These are phyloP conservation scores for Terfezia claveryi DNA, from an alignment of 495 filamentous ascomycete genomes.

Conservation along the genomic window DNA sequence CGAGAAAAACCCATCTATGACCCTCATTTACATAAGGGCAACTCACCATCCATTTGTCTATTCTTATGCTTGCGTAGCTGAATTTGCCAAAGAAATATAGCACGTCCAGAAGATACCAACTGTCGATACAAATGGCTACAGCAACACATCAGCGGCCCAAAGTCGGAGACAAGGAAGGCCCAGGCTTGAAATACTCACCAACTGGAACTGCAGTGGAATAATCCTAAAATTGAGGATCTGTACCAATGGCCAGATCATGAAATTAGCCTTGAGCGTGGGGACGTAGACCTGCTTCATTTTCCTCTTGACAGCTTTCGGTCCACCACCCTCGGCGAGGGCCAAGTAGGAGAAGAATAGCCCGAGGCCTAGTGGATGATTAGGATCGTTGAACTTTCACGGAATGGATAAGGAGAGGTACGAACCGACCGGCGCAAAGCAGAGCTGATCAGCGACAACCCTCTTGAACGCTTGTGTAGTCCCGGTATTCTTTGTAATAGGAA, in stretches of 20 bases:
- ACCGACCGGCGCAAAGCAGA: conserved; percentile 70
- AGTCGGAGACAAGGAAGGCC: not conserved
- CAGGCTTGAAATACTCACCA: conserved; percentile 37
- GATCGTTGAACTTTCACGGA: not conserved
- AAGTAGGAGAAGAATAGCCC: conserved; percentile 55
- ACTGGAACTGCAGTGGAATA: conserved; percentile 87
- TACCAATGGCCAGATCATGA: conserved; percentile 82
- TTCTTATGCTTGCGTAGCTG: conserved; percentile 26
- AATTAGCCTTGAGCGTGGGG: conserved; percentile 56
- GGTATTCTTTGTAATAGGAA: conserved; percentile 61
- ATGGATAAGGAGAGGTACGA: not conserved
- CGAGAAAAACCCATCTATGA: no score
- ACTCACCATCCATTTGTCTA: no score
- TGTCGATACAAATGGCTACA: conserved; percentile 83
- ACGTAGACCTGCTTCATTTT: conserved; percentile 83
- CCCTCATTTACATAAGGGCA: no score
- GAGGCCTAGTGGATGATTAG: conserved; percentile 27
- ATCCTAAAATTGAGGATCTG: conserved; percentile 94
- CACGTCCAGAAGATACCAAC: conserved; percentile 99
- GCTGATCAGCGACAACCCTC: conserved; percentile 77
- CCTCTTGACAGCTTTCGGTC: conserved; percentile 48
- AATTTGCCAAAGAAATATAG: conserved; percentile 86
- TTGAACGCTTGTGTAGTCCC: conserved; percentile 54
- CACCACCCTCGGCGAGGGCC: conserved; percentile 89
- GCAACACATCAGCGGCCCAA: not conserved